These are phyloP conservation scores for Barbatosphaeria neglecta DNA, from an alignment of 495 filamentous ascomycete genomes.

Conservation along the genomic window DNA sequence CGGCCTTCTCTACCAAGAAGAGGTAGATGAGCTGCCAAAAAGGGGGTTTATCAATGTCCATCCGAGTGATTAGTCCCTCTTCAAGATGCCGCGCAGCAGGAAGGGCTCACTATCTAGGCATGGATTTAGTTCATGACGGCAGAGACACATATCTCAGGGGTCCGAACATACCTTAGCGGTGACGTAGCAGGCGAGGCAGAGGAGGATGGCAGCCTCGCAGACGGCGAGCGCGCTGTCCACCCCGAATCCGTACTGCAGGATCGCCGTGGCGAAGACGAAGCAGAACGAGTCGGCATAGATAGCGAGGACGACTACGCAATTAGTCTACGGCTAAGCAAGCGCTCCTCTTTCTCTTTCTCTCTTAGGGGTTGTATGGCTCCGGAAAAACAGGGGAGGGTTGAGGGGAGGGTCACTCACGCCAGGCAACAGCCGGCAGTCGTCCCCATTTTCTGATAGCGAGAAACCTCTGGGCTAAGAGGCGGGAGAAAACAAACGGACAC, in stretches of 20 bases:
- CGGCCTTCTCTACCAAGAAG: conserved; percentile 42
- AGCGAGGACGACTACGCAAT: conserved; percentile 36
- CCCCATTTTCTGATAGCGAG: conserved; percentile 29
- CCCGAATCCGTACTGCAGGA: conserved; percentile 38
- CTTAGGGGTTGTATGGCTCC: too few species aligned
- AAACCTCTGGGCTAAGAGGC: conserved; percentile 20
- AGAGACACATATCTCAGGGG: background rate
- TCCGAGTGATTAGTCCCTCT: too few species aligned
- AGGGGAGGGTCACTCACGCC: conserved; percentile 23
- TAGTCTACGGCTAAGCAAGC: too few species aligned
- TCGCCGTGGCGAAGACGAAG: conserved; percentile 37
- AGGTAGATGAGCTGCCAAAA: conserved; percentile 36
- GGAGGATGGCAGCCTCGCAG: conserved; percentile 37
- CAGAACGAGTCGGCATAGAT: conserved; percentile 40
- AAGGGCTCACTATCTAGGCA: background rate
- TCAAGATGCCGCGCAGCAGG: background rate
- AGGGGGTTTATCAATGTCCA: background rate
- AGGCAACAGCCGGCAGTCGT: conserved; percentile 31
- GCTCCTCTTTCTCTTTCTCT: too few species aligned
- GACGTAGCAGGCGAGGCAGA: conserved; percentile 40
- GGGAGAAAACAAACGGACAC: too few species aligned
- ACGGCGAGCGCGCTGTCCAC: conserved; percentile 25
- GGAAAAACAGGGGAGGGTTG: background rate
- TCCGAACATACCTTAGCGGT: conserved; percentile 34
- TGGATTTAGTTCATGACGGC: background rate